These are phyloP conservation scores for Magnusiomyces fungicola DNA, from an alignment of 1,139 yeast genomes.

Conservation along the genomic window DNA sequence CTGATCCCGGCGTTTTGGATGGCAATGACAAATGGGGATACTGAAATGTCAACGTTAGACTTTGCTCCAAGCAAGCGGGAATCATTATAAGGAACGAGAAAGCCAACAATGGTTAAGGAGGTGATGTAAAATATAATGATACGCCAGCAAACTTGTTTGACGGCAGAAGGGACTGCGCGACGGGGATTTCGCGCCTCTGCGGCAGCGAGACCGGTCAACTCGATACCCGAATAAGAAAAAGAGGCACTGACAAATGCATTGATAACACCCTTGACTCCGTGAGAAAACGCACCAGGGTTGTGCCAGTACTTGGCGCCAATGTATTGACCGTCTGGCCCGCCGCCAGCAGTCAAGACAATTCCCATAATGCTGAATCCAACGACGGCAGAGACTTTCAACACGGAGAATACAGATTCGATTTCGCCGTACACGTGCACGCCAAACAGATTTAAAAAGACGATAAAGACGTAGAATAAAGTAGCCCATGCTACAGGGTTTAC, in stretches of 20 bases:
- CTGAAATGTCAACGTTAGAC: slow-evolving; percentile 45
- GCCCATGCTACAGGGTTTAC: slow-evolving; percentile 48
- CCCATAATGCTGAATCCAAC: slow-evolving; percentile 60
- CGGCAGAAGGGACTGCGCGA: slow-evolving; percentile 64
- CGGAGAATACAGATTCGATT: slow-evolving; percentile 62
- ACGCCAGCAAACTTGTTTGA: slow-evolving; percentile 69
- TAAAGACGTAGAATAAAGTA: slow-evolving; percentile 37
- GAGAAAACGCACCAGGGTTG: slow-evolving; percentile 54
- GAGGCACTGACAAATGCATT: slow-evolving; percentile 80
- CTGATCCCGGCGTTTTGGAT: slow-evolving; percentile 48
- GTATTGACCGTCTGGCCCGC: slow-evolving; percentile 56
- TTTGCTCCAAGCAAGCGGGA: slow-evolving; percentile 51
- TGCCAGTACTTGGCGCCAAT: slow-evolving; percentile 60
- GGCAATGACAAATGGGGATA: slow-evolving; percentile 71
- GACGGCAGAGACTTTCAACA: slow-evolving; percentile 56
- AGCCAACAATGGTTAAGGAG: slow-evolving; percentile 54
- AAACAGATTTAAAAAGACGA: slow-evolving; percentile 53
- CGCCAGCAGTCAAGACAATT: slow-evolving; percentile 56
- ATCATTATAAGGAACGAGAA: slow-evolving; percentile 60
- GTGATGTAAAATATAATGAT: slow-evolving; percentile 57
- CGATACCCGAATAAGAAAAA: slow-evolving; percentile 80
- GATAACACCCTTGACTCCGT: slow-evolving; percentile 75
- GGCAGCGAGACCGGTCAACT: slow-evolving; percentile 72
- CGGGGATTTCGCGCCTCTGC: slow-evolving; percentile 51
- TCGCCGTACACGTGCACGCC: slow-evolving; percentile 77